Percentiles rank a stretch among this genome's conserved stretches.
Evolutionary conservation across 805 yeast genomes (phyloP).

Genomic region (Vanderwaltozyma yarrowii): DNA sequence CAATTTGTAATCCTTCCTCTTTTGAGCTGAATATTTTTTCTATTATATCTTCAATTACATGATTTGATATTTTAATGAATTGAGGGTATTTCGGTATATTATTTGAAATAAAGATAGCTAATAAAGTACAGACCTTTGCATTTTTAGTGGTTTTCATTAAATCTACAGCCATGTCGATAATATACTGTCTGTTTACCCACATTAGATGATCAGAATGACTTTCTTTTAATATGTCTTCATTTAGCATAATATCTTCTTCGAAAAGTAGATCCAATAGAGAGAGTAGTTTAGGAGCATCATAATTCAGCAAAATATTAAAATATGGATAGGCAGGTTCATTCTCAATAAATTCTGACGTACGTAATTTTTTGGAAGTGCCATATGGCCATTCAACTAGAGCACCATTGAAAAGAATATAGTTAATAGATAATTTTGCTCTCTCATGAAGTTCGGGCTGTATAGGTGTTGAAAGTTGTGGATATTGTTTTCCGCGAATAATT

Average conservation of each 20-base stretch:
- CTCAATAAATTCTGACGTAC: slow-evolving; percentile 19
- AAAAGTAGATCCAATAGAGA: slow-evolving; percentile 69
- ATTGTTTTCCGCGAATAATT: slow-evolving; percentile 65
- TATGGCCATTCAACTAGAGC: slow-evolving; percentile 39
- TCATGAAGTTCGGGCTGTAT: slow-evolving; percentile 24
- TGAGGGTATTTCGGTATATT: slow-evolving; percentile 81
- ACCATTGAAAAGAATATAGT: slow-evolving; percentile 52
- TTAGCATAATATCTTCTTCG: slow-evolving; percentile 72
- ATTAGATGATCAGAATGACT: slow-evolving; percentile 9
- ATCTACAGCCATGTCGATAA: slow-evolving; percentile 62
- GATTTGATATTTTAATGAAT: slow-evolving; percentile 62
- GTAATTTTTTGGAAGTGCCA: slow-evolving; percentile 28
- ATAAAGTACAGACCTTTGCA: slow-evolving; percentile 24
- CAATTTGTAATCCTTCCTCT: slow-evolving; percentile 7
- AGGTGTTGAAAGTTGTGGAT: slow-evolving; percentile 57
- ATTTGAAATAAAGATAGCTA: slow-evolving; percentile 66
- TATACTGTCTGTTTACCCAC: slow-evolving; percentile 56
- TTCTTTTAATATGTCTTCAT: slow-evolving; percentile 41
- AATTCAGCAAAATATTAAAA: slow-evolving; percentile 44
- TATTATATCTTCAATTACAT: slow-evolving; percentile 39
- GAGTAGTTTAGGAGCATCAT: slow-evolving; percentile 49
- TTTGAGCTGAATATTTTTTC: slow-evolving; percentile 32
- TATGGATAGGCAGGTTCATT: slow-evolving; percentile 60
- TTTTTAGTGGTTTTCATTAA: slow-evolving; percentile 33
- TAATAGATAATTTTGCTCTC: slow-evolving; percentile 41